These are phyloP conservation scores for Scenedesmus sp. DNA, from an alignment of 163 green algal genomes.

Conservation along the genomic window DNA sequence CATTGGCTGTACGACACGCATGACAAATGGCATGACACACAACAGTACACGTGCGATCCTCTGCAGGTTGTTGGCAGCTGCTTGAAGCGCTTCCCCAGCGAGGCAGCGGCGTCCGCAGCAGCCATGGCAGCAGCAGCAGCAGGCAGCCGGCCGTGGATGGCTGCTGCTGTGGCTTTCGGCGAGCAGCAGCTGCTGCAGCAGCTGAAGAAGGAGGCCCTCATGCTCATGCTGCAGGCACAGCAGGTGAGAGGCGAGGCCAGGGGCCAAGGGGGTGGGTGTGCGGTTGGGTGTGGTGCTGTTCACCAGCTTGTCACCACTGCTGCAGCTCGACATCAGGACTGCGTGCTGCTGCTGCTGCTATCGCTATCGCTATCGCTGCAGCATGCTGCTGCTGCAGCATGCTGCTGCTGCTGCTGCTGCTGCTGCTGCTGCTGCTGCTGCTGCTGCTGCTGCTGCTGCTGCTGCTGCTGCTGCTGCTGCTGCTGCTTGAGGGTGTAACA, in stretches of 20 bases:
- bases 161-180: slow-evolving; percentile 27
- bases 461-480: background rate
- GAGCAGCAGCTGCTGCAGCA: slow-evolving; percentile 34
- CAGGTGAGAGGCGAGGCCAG: too few species aligned
- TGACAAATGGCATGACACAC: too few species aligned
- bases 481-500: too few species aligned
- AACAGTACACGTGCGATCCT: too few species aligned
- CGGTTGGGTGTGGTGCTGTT: too few species aligned
- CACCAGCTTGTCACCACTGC: background rate
- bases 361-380: too few species aligned
- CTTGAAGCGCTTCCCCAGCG: background rate
- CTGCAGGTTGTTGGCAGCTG: slow-evolving; percentile 12
- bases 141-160: slow-evolving; percentile 33
- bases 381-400: background rate
- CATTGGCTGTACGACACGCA: background rate
- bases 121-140: background rate
- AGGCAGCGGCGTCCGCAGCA: slow-evolving; percentile 12
- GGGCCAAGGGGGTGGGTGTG: too few species aligned
- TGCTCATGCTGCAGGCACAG: slow-evolving; percentile 36
- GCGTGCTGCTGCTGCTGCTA: background rate
- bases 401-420: background rate
- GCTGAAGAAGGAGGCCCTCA: slow-evolving; percentile 38
- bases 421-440: background rate
- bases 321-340: background rate
- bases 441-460: background rate